Base-by-base conservation (phyloP, 148 eudicot genomes). In the Drosera capensis region DNA sequence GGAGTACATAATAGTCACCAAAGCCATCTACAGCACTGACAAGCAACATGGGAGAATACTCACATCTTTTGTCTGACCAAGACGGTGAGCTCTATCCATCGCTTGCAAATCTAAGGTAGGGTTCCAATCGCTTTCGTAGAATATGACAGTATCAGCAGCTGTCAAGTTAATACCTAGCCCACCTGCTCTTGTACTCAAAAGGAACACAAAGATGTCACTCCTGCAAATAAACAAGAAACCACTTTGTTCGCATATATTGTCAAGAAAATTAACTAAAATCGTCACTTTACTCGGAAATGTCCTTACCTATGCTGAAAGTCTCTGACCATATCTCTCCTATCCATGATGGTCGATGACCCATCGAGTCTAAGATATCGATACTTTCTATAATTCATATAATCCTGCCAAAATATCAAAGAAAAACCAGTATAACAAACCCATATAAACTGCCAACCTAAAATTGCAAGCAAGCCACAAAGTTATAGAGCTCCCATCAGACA, bases 111-210 rank as follows among this genome's bases (percentile, higher is more conserved):
- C 99, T 68, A 85, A 60, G 14, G 95, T 84, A 31, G 99, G 99
- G 63, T 90, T 90, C 99, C 99, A 90, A 60, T 90, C 99, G 66
- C 95, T 90, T 70, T 90, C 97, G 46, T 90, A 90, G 51, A 90
- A 90, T 63, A 90, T 90, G 46, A 90, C 97, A 29, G 97, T 90
- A 68, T 84, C 97, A 35, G 95, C 97, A 66, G 95, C 95, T 16
- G 95, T 90, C 65, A 90, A 66, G 63, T 90, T 90, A 63, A 90
- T 90, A 52, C 95, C 97, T 47, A 90, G 78, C 20, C 97, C 95
- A 44, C 97, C 95, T 46, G 95, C 97, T 61, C 97, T 78, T 34
- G 97, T 90, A 68, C 97, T 84, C 49, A 90, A 74, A 70, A 90
- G 74, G 68, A 90, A 90, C 45, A 90, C 97, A 65, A 90, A 90